A percentile compares a stretch with the other conserved stretches of the same genome.
Evolutionary conservation across 164 flowering plant species (phyloP).

Genomic region (Akebia trifoliata): DNA sequence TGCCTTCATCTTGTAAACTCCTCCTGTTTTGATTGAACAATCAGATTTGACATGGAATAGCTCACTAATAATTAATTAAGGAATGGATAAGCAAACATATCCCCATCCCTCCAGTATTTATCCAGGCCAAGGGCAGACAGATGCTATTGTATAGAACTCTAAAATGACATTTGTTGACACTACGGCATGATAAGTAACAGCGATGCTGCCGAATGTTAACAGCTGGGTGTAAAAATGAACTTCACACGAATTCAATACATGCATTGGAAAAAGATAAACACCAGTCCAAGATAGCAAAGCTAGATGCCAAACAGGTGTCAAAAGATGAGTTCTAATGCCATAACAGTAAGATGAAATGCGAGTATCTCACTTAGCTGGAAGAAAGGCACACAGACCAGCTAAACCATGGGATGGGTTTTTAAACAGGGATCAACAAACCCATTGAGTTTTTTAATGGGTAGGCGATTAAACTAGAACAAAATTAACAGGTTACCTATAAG

Average conservation of each 20-base stretch:
- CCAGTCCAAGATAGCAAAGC: neutral
- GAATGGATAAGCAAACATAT: neutral
- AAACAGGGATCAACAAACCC: neutral
- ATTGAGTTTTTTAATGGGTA: too few species aligned
- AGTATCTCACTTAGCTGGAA: constrained; percentile 2
- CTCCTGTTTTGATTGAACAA: constrained; percentile 8
- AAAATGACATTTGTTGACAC: constrained; percentile 4
- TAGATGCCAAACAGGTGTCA: constrained; percentile 15
- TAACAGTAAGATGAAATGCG: neutral
- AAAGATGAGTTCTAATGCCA: constrained; percentile 3
- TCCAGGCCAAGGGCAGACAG: neutral
- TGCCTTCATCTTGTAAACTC: constrained; percentile 26
- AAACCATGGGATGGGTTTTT: constrained; percentile 5
- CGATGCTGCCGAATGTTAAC: neutral
- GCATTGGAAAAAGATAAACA: neutral
- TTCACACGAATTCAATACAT: constrained; percentile 4
- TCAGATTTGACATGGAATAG: constrained; percentile 11
- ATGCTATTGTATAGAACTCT: constrained; percentile 1
- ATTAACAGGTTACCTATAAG: too few species aligned
- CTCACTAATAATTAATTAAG: neutral
- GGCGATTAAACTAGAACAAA: too few species aligned
- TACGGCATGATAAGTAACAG: neutral
- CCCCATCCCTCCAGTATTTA: neutral
- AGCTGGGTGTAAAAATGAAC: neutral
- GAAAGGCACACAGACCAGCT: constrained; percentile 16